Percentiles rank a stretch among this genome's conserved stretches.
Conservation (phyloP, 1,284 basidiomycete genomes). For the Phenoliferia sp. region DNA sequence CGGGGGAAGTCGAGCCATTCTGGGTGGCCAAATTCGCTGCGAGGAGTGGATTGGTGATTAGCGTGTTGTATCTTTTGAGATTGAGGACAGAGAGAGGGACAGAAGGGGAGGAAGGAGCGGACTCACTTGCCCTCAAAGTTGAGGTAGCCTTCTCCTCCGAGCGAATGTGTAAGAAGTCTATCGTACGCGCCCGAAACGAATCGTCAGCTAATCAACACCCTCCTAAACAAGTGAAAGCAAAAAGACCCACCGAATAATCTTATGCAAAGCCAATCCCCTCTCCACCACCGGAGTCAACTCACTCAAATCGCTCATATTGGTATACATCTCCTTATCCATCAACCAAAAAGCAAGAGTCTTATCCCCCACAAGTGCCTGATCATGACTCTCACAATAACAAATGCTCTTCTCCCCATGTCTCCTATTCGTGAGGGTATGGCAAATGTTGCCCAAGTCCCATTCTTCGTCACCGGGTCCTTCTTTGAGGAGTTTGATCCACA, state of each 20-base stretch:
- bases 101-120: background rate
- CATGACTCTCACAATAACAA: conserved; percentile 93
- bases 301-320: conserved; percentile 88
- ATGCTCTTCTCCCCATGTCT: conserved; percentile 85
- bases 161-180: conserved; percentile 80
- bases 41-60: background rate
- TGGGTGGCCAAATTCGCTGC: conserved; percentile 83
- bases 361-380: conserved; percentile 96
- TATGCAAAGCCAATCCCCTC: conserved; percentile 86
- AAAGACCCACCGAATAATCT: conserved; percentile 80
- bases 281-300: conserved; percentile 82
- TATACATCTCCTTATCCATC: conserved; percentile 99
- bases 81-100: too few species aligned
- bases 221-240: background rate
- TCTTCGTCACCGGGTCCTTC: conserved; percentile 72
- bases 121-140: conserved; percentile 87
- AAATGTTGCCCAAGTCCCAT: conserved; percentile 85
- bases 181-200: background rate
- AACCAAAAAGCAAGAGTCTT: conserved; percentile 98
- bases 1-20: conserved; percentile 99
- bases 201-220: background rate
- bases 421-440: conserved; percentile 84
- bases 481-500: conserved; percentile 99
- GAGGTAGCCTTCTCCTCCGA: conserved; percentile 94
- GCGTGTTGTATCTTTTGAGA: too few species aligned